Percentiles rank a stretch among this genome's conserved stretches.
These are phyloP conservation scores for Solanum stenotomum DNA, from an alignment of 257 asterid species.

Conservation along the genomic window DNA sequence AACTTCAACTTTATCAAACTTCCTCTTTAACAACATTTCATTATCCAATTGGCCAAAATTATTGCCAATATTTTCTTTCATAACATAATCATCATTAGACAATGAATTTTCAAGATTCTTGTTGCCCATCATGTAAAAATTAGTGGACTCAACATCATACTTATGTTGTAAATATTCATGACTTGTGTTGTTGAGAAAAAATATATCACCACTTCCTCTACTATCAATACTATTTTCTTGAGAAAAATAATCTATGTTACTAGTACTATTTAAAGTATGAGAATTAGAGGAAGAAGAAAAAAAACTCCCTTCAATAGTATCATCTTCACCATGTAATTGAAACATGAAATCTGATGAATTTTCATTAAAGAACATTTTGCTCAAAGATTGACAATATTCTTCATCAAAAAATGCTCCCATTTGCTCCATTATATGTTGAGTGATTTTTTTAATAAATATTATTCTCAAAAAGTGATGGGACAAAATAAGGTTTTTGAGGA, in stretches of 20 bases:
- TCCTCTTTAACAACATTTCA: conserved; percentile 34
- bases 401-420: conserved; percentile 45
- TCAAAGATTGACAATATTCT: conserved; percentile 54
- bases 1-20: neutral
- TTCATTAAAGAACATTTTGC: conserved; percentile 46
- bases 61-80: neutral
- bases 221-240: conserved; percentile 30
- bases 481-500: neutral
- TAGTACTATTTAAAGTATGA: neutral
- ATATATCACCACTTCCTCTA: neutral
- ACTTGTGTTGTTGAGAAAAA: neutral
- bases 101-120: neutral
- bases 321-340: conserved; percentile 19
- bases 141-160: conserved; percentile 12
- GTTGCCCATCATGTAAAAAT: conserved; percentile 13
- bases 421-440: conserved; percentile 30
- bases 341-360: conserved; percentile 26
- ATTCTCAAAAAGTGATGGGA: neutral
- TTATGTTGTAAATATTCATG: neutral
- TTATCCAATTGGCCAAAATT: neutral
- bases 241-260: conserved; percentile 14
- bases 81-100: neutral
- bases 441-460: neutral
- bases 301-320: neutral
- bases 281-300: neutral